Evolutionary conservation across 2,329 filamentous ascomycete species (phyloP).

Genomic region (Gyromitra esculenta): DNA sequence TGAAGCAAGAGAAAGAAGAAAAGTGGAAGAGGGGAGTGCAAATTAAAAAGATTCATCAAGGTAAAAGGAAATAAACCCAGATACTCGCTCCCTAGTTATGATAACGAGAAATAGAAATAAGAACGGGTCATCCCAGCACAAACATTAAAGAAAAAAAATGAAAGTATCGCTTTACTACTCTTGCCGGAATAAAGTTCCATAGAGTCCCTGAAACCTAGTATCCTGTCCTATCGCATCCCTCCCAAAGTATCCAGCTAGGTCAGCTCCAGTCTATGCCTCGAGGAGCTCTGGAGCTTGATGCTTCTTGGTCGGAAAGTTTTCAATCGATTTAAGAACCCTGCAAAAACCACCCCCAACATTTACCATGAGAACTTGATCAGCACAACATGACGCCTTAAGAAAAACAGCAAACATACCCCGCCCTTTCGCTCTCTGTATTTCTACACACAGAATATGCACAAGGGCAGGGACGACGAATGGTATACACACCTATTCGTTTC

Average conservation of each 20-base stretch:
- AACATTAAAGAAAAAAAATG: conserved; percentile 36
- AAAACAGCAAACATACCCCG: conserved; percentile 50
- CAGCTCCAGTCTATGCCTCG: conserved; percentile 30
- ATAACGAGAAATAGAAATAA: conserved; percentile 29
- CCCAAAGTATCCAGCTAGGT: background rate
- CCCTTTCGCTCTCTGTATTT: conserved; percentile 38
- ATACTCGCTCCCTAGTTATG: conserved; percentile 31
- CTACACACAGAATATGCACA: conserved; percentile 52
- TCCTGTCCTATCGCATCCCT: background rate
- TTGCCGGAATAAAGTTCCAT: background rate
- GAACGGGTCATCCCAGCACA: conserved; percentile 23
- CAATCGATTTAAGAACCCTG: conserved; percentile 48
- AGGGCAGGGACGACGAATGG: conserved; percentile 42
- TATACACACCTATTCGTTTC: conserved; percentile 55
- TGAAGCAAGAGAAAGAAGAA: conserved; percentile 12
- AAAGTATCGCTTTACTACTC: conserved; percentile 11
- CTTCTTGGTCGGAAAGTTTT: conserved; percentile 40
- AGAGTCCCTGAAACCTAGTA: conserved; percentile 5
- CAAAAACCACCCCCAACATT: conserved; percentile 32
- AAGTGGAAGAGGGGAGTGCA: conserved; percentile 20
- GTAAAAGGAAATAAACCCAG: conserved; percentile 30
- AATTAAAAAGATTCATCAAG: conserved; percentile 38
- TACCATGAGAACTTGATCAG: conserved; percentile 50
- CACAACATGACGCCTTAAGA: conserved; percentile 43
- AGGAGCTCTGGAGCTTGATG: conserved; percentile 19